Evolutionary conservation across 345 rosid species (phyloP).

Genomic region (Eucalyptus regnans): DNA sequence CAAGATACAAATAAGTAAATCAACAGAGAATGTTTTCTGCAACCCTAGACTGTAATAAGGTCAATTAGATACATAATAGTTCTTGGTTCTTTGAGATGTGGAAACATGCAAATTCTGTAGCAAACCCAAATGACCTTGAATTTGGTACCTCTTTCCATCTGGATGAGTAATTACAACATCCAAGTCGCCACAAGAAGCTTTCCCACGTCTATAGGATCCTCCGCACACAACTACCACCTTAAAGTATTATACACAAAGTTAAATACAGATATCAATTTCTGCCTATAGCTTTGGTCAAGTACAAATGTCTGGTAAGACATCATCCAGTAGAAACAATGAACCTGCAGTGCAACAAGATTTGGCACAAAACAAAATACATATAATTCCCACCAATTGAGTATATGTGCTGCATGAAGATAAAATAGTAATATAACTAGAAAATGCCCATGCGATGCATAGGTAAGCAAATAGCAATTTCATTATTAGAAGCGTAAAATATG

Average conservation of each 20-base stretch:
- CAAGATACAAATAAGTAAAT: neutral
- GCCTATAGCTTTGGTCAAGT: neutral
- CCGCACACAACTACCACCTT: conserved; percentile 76
- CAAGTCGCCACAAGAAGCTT: conserved; percentile 87
- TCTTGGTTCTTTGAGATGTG: neutral
- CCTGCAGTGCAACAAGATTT: neutral
- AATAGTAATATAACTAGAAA: neutral
- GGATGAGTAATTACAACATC: conserved; percentile 83
- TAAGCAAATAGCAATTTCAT: neutral
- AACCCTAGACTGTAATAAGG: neutral
- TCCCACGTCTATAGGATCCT: conserved; percentile 97
- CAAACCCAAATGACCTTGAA: neutral
- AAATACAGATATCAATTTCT: neutral
- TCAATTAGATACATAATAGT: neutral
- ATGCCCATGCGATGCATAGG: neutral
- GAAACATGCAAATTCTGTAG: neutral
- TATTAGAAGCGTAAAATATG: neutral
- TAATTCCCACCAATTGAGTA: neutral
- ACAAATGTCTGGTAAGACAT: neutral
- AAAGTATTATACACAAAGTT: neutral
- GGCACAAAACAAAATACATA: neutral
- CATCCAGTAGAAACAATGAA: neutral
- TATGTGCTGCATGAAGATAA: neutral
- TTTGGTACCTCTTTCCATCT: conserved; percentile 66
- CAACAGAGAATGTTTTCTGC: neutral